phyloP scores from a whole-genome alignment of 108 stramenopile species.

The Pseudonitzschia pungens region DNA sequence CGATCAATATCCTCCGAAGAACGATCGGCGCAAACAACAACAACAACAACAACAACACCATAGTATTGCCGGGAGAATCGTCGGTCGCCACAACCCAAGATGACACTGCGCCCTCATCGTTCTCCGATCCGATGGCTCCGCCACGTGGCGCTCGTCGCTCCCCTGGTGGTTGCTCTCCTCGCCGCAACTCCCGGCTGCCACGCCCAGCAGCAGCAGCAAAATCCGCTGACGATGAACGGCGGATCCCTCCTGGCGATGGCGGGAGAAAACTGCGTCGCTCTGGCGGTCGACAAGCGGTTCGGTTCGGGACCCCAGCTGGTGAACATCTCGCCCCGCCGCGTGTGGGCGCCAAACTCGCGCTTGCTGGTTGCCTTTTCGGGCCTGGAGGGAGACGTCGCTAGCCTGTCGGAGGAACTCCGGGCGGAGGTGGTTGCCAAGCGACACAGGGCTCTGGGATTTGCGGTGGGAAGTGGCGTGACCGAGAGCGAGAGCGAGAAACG shows the following conservation, averaged over 20 bases:
- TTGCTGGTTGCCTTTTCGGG: constrained; percentile 76
- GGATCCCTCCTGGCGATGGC: constrained; percentile 85
- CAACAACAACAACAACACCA: no score
- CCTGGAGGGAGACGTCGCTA: constrained; percentile 75
- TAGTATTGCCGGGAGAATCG: no score
- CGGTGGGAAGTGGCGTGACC: neutral
- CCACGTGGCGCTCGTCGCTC: no score
- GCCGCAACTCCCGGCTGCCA: no score
- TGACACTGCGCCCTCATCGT: no score
- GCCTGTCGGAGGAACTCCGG: constrained; percentile 62
- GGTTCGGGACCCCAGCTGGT: constrained; percentile 76
- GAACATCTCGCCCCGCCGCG: constrained; percentile 40
- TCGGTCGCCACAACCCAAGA: no score
- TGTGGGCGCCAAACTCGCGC: constrained; percentile 32
- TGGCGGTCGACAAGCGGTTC: constrained; percentile 83
- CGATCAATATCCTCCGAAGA: no score
- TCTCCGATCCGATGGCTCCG: no score
- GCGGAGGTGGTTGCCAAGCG: constrained; percentile 46
- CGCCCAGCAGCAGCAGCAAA: constrained; percentile 28
- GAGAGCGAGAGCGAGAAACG: neutral
- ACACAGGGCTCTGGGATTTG: constrained; percentile 48
- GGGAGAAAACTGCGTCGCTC: constrained; percentile 73
- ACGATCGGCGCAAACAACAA: no score
- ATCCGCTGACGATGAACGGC: constrained; percentile 65
- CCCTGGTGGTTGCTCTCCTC: no score